Percentiles rank a stretch among this genome's conserved stretches.
These are phyloP conservation scores for Aspergillus campestris DNA, from an alignment of 495 filamentous ascomycete species.

Conservation along the genomic window DNA sequence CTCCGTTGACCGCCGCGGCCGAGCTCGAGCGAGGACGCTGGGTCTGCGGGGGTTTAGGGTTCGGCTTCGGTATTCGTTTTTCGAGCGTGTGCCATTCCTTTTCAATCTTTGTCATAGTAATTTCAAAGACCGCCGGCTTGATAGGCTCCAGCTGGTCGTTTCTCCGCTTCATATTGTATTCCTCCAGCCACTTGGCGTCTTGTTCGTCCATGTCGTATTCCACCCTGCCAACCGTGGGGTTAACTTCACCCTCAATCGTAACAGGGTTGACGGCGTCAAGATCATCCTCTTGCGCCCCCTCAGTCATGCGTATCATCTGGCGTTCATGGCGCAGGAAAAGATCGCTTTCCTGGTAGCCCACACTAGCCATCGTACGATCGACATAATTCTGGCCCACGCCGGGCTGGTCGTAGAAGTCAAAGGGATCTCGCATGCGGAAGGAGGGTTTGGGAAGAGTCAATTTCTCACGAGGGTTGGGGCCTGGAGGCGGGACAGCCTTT, in stretches of 20 bases:
- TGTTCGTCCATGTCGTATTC: conserved; percentile 99
- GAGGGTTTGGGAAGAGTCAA: conserved; percentile 58
- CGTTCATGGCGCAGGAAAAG: conserved; percentile 69
- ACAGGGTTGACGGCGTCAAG: conserved; percentile 53
- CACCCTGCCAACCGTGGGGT: conserved; percentile 61
- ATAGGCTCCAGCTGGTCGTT: conserved; percentile 67
- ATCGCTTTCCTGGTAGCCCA: conserved; percentile 93
- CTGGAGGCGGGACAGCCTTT: conserved; percentile 52
- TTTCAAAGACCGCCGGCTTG: conserved; percentile 88
- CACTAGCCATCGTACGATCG: conserved; percentile 84
- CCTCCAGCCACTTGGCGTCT: conserved; percentile 91
- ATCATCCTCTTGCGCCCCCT: conserved; percentile 76
- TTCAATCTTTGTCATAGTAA: conserved; percentile 96
- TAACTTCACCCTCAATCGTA: conserved; percentile 54
- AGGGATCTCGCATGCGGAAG: conserved; percentile 50
- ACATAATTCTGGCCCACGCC: conserved; percentile 60
- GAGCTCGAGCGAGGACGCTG: conserved; percentile 86
- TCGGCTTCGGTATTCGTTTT: conserved; percentile 90
- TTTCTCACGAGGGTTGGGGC: conserved; percentile 58
- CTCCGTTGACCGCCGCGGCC: conserved; percentile 84
- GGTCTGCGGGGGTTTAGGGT: conserved; percentile 89
- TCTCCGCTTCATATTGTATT: conserved; percentile 68
- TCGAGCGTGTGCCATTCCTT: conserved; percentile 97
- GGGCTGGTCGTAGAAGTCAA: conserved; percentile 53
- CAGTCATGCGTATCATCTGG: conserved; percentile 67